Base-by-base conservation (phyloP, 73 alveolate species). In the Paramecium sonneborni region DNA sequence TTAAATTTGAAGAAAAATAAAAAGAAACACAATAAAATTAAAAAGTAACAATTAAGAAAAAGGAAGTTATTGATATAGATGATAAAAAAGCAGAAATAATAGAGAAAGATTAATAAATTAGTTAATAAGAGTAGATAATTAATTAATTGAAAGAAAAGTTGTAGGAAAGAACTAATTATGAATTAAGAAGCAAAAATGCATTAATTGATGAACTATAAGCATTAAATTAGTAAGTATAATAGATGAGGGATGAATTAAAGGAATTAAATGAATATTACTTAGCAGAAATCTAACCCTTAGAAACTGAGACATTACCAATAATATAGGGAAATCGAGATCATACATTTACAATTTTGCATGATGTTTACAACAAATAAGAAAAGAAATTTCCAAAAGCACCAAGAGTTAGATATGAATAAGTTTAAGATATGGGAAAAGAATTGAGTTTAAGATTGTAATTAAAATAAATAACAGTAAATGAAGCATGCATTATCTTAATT, bases 31-130 rank as follows among this genome's bases (percentile, higher is more conserved):
- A 43, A 79, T 12, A 79, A 44, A 52, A 52, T 52, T n/a, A 30
- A 38, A 43, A 38, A 79, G 76, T 79, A 26, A 26, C 44, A 23
- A n/a, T 79, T 43, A 79, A 79, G 37, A 72, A 72, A 72, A 30
- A 37, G 44, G 86, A 72, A 79, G 72, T 79, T 23, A 24, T 79
- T 18, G 90, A 79, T 44, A 39, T 79, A 41, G 90, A 79, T 79
- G 90, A 79, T 43, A 79, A 79, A n/a, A 79, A 79, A 43, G 90
- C 90, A 43, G 90, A 79, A 24, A 79, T 79, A 0, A 79, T 79
- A 20, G 90, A 79, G 12, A 79, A 79, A 28, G 90, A 79, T 43
- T 43, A 79, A n/a, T 6, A 37, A 21, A 79, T 79, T 24, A 79
- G 55, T 43, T 41, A 79, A 10, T 46, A 79, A 23, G 90, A 79